A percentile compares a stretch with the other conserved stretches of the same genome.
These are phyloP conservation scores for Zizania palustris DNA, from an alignment of 202 grass and related monocot species.

Conservation along the genomic window DNA sequence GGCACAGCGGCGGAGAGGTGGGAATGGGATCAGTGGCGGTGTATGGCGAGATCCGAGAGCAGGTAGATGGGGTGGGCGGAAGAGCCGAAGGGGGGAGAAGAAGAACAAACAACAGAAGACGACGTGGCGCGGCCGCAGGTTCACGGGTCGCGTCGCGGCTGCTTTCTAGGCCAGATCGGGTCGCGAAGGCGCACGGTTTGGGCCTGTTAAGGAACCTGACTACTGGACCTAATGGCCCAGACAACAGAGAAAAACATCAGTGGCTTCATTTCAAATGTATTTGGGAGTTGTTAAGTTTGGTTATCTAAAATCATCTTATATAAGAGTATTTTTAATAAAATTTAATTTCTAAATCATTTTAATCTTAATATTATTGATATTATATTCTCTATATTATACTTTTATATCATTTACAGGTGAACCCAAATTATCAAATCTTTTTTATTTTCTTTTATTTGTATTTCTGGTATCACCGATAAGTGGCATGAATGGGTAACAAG, in stretches of 20 bases:
- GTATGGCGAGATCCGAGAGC: slow-evolving; percentile 39
- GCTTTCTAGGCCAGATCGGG: background rate
- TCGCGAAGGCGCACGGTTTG: too few species aligned
- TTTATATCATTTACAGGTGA: too few species aligned
- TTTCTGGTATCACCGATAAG: too few species aligned
- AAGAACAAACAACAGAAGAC: background rate
- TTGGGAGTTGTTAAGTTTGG: too few species aligned
- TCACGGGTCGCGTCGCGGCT: background rate
- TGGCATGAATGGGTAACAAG: too few species aligned
- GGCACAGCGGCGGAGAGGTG: slow-evolving; percentile 27
- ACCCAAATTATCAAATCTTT: too few species aligned
- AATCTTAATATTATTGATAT: too few species aligned
- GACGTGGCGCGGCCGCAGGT: slow-evolving; percentile 24
- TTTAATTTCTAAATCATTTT: too few species aligned
- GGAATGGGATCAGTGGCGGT: slow-evolving; percentile 14
- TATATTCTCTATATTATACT: too few species aligned
- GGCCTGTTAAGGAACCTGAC: background rate
- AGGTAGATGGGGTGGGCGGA: slow-evolving; percentile 9
- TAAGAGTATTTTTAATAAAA: too few species aligned
- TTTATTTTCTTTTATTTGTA: too few species aligned
- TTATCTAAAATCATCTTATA: too few species aligned
- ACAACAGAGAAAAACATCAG: background rate
- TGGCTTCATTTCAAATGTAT: background rate
- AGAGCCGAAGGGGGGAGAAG: background rate
- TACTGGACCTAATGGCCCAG: background rate